Evolutionary conservation across 2,329 filamentous ascomycete species (phyloP).

Genomic region (Fusarium devonianum): DNA sequence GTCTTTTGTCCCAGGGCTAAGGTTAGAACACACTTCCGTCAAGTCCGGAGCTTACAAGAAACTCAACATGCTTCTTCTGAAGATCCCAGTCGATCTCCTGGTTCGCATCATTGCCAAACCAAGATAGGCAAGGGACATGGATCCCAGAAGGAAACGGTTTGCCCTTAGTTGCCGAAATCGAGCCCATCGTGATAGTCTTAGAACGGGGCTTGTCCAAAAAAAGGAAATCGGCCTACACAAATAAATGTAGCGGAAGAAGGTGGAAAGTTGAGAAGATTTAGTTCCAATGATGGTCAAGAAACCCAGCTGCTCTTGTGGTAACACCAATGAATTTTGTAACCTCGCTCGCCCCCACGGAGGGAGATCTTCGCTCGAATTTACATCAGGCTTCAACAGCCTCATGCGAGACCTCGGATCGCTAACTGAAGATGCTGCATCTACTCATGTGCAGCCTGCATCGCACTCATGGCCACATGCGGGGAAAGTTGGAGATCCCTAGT

Average conservation of each 20-base stretch:
- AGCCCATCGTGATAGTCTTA: conserved; percentile 37
- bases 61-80: conserved; percentile 61
- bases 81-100: conserved; percentile 65
- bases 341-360: conserved; percentile 24
- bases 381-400: conserved; percentile 19
- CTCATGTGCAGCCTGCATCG: too few species aligned
- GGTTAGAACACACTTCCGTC: conserved; percentile 52
- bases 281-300: conserved; percentile 1
- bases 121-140: conserved; percentile 64
- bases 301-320: conserved; percentile 14
- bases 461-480: conserved; percentile 35
- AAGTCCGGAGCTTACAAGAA: conserved; percentile 60
- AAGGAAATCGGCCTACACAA: not conserved
- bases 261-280: not conserved
- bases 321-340: conserved; percentile 14
- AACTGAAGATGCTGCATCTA: too few species aligned
- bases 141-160: conserved; percentile 58
- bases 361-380: conserved; percentile 12
- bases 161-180: conserved; percentile 37
- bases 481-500: conserved; percentile 35
- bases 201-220: not conserved
- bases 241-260: not conserved
- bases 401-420: too few species aligned
- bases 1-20: fast-evolving
- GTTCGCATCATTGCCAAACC: conserved; percentile 55